Evolutionary conservation across 2,329 filamentous ascomycete species (phyloP).

Genomic region (Fragosphaeria purpurea): DNA sequence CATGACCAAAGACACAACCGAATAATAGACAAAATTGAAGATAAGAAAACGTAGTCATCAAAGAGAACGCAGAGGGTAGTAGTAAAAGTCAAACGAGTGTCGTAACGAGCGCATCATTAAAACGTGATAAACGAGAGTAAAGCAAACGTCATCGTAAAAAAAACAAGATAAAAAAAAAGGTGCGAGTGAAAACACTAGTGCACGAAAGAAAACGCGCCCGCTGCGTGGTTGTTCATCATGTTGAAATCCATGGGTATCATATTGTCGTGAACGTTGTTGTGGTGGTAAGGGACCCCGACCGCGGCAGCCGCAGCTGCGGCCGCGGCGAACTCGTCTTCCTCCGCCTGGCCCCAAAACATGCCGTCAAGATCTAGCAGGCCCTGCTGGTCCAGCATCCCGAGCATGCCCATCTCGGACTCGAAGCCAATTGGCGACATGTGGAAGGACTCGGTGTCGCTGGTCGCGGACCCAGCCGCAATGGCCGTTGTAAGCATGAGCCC

Average conservation of each 20-base stretch:
- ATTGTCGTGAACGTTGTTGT: constrained; percentile 21
- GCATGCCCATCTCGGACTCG: constrained; percentile 36
- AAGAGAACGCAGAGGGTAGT: no score
- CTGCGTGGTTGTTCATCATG: constrained; percentile 23
- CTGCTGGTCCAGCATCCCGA: constrained; percentile 43
- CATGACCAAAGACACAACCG: no score
- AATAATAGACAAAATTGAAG: no score
- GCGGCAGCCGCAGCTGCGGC: constrained; percentile 7
- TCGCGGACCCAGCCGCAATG: constrained; percentile 3
- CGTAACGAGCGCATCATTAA: no score
- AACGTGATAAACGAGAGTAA: no score
- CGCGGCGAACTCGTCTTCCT: constrained; percentile 17
- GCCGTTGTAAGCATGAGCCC: constrained; percentile 11
- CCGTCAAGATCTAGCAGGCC: constrained; percentile 47
- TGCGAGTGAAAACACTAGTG: constrained; percentile 21
- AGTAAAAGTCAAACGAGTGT: no score
- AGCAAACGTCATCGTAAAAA: not conserved
- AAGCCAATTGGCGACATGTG: constrained; percentile 43
- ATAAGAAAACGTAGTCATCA: no score
- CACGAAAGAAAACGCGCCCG: constrained; percentile 28
- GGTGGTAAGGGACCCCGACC: constrained; percentile 11
- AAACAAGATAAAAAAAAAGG: not conserved
- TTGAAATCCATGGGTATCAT: constrained; percentile 28
- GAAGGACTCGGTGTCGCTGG: constrained; percentile 26
- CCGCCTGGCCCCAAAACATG: constrained; percentile 41